Evolutionary conservation across 345 rosid species (phyloP).

Genomic region (Rubroshorea leprosula): DNA sequence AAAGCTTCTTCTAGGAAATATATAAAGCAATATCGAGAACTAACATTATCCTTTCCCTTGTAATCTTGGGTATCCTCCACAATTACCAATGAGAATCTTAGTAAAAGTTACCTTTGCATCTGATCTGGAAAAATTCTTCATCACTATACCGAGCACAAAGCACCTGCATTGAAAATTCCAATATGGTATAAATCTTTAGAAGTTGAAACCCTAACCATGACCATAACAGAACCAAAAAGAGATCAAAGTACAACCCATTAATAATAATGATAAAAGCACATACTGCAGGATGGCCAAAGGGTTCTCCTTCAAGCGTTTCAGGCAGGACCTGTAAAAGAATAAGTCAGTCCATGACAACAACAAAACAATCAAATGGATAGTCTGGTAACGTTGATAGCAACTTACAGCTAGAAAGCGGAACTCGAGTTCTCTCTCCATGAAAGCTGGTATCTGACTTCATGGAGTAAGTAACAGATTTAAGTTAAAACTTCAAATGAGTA

Average conservation of each 20-base stretch:
- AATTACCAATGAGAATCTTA: neutral
- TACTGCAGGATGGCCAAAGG: constrained; percentile 49
- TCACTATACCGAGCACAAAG: too few relatives aligned
- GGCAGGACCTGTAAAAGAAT: constrained; percentile 51
- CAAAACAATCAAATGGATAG: too few relatives aligned
- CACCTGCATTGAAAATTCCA: too few relatives aligned
- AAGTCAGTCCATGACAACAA: too few relatives aligned
- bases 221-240: constrained; percentile 67
- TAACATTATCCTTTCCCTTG: neutral
- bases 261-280: neutral
- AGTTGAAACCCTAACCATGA: constrained; percentile 62
- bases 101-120: constrained; percentile 55
- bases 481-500: neutral
- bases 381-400: too few relatives aligned
- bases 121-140: too few relatives aligned
- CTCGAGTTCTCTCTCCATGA: constrained; percentile 77
- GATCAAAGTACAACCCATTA: neutral
- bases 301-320: constrained; percentile 63
- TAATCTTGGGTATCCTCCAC: neutral
- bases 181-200: too few relatives aligned
- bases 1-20: too few relatives aligned
- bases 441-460: constrained; percentile 66
- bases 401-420: too few relatives aligned
- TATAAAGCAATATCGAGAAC: neutral
- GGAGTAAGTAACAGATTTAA: constrained; percentile 6